Percentiles rank a stretch among this genome's conserved stretches.
Evolutionary conservation across 2,329 filamentous ascomycete genomes (phyloP).

Genomic region (Chaetomiaceae sp.): DNA sequence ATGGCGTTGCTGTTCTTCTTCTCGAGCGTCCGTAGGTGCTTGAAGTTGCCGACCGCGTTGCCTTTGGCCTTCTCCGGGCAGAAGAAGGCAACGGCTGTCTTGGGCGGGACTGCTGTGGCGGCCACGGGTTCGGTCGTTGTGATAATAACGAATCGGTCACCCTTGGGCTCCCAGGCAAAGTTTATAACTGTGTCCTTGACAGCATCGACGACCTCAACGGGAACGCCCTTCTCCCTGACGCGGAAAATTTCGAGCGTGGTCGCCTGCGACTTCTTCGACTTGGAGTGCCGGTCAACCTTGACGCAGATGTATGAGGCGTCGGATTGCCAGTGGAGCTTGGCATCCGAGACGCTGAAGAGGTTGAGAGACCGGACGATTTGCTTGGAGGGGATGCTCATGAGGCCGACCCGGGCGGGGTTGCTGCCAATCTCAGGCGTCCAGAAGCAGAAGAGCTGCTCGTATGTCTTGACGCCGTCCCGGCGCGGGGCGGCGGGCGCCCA

Average conservation of each 20-base stretch:
- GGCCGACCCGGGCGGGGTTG: slow-evolving; percentile 92
- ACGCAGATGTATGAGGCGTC: slow-evolving; percentile 91
- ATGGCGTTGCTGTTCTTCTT: slow-evolving; percentile 99
- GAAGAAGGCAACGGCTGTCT: slow-evolving; percentile 95
- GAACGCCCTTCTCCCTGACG: slow-evolving; percentile 93
- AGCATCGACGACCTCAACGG: slow-evolving; percentile 94
- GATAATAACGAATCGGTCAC: slow-evolving; percentile 94
- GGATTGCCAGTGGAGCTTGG: slow-evolving; percentile 98
- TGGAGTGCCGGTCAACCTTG: slow-evolving; percentile 97
- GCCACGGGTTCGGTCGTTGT: slow-evolving; percentile 81
- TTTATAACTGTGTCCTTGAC: slow-evolving; percentile 99
- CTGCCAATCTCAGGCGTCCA: slow-evolving; percentile 98
- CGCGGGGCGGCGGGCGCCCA: slow-evolving; percentile 84
- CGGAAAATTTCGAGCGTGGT: slow-evolving; percentile 99
- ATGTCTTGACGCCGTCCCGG: slow-evolving; percentile 80
- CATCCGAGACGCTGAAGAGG: slow-evolving; percentile 95
- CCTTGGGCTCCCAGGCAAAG: slow-evolving; percentile 98
- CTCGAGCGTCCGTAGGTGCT: slow-evolving; percentile 87
- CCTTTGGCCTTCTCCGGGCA: slow-evolving; percentile 93
- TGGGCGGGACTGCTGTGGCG: slow-evolving; percentile 78
- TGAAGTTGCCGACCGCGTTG: slow-evolving; percentile 81
- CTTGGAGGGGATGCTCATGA: slow-evolving; percentile 96
- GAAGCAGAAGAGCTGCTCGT: slow-evolving; percentile 96
- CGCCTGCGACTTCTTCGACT: slow-evolving; percentile 96
- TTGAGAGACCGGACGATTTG: slow-evolving; percentile 92